phyloP scores from a whole-genome alignment of 768 basidiomycete genomes.

The Russula abietina region DNA sequence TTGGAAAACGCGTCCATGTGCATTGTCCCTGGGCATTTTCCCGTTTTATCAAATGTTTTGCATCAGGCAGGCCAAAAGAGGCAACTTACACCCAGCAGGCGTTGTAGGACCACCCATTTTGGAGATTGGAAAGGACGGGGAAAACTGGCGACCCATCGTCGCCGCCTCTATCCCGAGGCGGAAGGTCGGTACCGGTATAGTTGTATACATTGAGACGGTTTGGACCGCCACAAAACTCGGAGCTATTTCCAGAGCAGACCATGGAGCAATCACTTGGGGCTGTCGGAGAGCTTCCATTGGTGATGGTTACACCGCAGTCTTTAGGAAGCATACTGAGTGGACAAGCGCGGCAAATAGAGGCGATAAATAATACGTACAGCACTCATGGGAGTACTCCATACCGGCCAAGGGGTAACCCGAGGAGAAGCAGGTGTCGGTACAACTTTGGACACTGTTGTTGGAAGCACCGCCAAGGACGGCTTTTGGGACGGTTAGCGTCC shows the following conservation, averaged over 20 bases:
- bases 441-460: slow-evolving; percentile 47
- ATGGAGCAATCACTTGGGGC: slow-evolving; percentile 56
- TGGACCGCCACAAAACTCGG: slow-evolving; percentile 71
- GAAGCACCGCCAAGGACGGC: slow-evolving; percentile 35
- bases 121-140: slow-evolving; percentile 16
- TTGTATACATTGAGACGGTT: slow-evolving; percentile 62
- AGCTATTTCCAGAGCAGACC: slow-evolving; percentile 54
- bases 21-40: slow-evolving; percentile 42
- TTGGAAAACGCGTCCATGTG: slow-evolving; percentile 54
- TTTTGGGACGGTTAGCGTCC: slow-evolving; percentile 32
- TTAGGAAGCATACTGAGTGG: neutral
- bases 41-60: neutral
- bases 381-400: slow-evolving; percentile 43
- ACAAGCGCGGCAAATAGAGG: neutral
- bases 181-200: slow-evolving; percentile 55
- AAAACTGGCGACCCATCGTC: slow-evolving; percentile 17
- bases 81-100: slow-evolving; percentile 47
- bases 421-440: slow-evolving; percentile 56
- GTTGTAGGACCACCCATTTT: slow-evolving; percentile 20
- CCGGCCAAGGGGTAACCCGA: slow-evolving; percentile 40
- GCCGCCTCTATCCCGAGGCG: neutral
- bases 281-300: slow-evolving; percentile 43
- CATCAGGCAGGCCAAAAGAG: neutral
- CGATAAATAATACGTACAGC: slow-evolving; percentile 36
- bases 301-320: slow-evolving; percentile 49